Percentiles rank a stretch among this genome's conserved stretches.
Evolutionary conservation across 306 rosid genomes (phyloP).

Genomic region (Prunus salicina): DNA sequence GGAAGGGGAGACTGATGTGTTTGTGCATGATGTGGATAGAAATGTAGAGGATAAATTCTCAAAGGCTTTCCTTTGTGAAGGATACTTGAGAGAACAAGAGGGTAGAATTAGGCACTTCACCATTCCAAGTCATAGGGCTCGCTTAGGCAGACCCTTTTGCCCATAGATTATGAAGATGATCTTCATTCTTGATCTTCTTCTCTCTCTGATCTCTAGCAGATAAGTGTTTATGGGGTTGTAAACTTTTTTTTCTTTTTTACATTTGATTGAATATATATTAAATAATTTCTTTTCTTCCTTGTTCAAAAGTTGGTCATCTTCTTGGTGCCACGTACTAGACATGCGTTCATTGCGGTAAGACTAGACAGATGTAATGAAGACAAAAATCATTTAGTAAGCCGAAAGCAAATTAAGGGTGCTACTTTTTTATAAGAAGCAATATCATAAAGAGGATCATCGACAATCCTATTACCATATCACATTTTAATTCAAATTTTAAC

Average conservation of each 20-base stretch:
- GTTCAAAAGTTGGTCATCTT: too few relatives aligned
- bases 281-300: too few relatives aligned
- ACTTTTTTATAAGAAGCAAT: too few relatives aligned
- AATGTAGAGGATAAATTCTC: constrained; percentile 77
- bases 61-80: constrained; percentile 64
- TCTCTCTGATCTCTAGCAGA: not conserved
- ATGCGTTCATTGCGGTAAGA: too few relatives aligned
- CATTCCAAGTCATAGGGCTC: constrained; percentile 73
- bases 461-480: too few relatives aligned
- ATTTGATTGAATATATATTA: not conserved
- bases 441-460: too few relatives aligned
- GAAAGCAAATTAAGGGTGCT: too few relatives aligned
- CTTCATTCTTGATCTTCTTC: not conserved
- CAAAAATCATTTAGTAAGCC: too few relatives aligned
- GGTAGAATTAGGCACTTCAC: constrained; percentile 80
- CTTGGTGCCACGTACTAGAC: too few relatives aligned
- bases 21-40: constrained; percentile 91
- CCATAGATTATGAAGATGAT: constrained; percentile 26
- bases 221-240: not conserved
- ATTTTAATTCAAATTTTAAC: too few relatives aligned
- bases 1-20: constrained; percentile 76
- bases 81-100: constrained; percentile 69
- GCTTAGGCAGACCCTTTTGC: constrained; percentile 62
- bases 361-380: too few relatives aligned
- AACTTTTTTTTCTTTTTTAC: not conserved